Base-by-base conservation (phyloP, 192 early-diverging fungal species). In the Powellomyces hirtus region DNA sequence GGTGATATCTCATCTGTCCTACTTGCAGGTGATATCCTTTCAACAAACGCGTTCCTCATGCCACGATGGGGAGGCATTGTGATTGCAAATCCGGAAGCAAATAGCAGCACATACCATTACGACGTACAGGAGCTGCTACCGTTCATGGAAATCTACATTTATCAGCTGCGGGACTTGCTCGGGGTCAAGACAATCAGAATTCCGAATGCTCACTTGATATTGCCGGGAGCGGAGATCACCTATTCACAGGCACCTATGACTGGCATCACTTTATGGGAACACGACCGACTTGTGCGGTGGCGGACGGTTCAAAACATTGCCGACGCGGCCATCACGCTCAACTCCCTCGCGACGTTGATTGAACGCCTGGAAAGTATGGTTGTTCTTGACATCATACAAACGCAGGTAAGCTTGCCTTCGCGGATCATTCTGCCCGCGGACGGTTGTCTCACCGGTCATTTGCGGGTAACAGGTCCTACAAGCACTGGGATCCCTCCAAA, bases 11-110 rank as follows among this genome's bases (percentile, higher is more conserved):
- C 27, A 8, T 56, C 3, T 52, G 24, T 38, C n/a, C 20, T 31
- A 20, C 66, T 0, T 56, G 35, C 34, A 86, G 87, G 70, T 13
- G 56, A 76, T 34, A 62, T 77, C 27, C 56, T 86, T 1, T 31
- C 57, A 33, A 87, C 78, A 56, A 94, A 96, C 67, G 91, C 94
- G 2, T 99, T 98, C 68, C 64, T 95, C 30, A 89, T 98, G 42
- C 92, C 94, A 37, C 90, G 91, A 24, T 99, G 96, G 96, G 97
- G 97, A 31, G 97, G 96, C n/a, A 79, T 95, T 33, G 71, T 78
- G 2, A 85, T 99, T 49, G 64, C 77, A 7, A 95, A 94, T 37
- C 83, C 84, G 5, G 72, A 84, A 26, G 65, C 30, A 66, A 40
- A 3, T 38, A 22, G 26, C 33, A 29, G 53, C 4, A 2, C n/a